These are phyloP conservation scores for Glomus cerebriforme DNA, from an alignment of 192 early-diverging fungal species.

Conservation along the genomic window DNA sequence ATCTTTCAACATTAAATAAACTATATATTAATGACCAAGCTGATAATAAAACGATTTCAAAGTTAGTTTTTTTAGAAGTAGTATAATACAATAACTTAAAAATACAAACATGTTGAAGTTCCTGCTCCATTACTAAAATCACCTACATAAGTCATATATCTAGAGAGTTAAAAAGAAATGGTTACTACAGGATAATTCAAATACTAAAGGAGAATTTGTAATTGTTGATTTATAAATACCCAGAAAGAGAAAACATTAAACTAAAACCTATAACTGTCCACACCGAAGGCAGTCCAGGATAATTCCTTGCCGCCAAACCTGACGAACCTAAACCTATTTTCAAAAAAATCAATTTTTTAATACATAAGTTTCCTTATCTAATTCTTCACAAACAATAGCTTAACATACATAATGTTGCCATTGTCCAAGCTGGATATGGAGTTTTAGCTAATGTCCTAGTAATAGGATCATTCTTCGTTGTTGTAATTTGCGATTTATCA, in stretches of 20 bases:
- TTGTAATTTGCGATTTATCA: neutral
- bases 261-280: neutral
- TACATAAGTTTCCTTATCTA: neutral
- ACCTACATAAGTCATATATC: conserved; percentile 4
- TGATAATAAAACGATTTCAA: neutral
- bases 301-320: neutral
- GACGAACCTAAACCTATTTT: neutral
- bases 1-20: neutral
- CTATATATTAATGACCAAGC: conserved; percentile 8
- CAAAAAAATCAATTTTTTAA: neutral
- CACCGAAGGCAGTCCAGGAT: neutral
- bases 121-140: conserved; percentile 2
- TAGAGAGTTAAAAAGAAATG: neutral
- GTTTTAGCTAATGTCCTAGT: neutral
- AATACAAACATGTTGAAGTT: neutral
- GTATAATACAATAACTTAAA: neutral
- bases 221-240: neutral
- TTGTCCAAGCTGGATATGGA: conserved; percentile 5
- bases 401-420: conserved; percentile 4
- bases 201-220: neutral
- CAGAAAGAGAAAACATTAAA: conserved; percentile 7
- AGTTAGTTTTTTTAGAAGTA: neutral
- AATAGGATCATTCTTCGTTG: neutral
- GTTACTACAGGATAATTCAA: neutral
- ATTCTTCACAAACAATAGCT: neutral